Conservation (phyloP, 345 rosid species). For the Sonneratia caseolaris region DNA sequence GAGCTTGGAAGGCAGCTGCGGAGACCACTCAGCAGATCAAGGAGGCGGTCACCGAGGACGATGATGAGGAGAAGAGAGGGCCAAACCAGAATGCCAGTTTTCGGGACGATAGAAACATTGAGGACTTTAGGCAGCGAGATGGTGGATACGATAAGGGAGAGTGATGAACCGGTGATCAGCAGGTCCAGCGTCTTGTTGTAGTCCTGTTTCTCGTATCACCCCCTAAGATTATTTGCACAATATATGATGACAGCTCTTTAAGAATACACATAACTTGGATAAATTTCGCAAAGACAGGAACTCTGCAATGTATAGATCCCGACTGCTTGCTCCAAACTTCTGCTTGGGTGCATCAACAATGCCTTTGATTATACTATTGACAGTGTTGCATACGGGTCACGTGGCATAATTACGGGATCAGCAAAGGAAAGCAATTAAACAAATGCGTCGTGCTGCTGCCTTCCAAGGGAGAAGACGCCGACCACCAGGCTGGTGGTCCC, state of each 20-base stretch:
- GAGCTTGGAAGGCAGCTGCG: constrained; percentile 32
- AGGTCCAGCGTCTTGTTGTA: no score
- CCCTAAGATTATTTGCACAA: no score
- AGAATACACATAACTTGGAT: no score
- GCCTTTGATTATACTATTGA: no score
- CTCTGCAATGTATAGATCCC: no score
- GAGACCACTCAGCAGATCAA: constrained; percentile 28
- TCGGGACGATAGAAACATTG: constrained; percentile 30
- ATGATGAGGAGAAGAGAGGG: constrained; percentile 9
- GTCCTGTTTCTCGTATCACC: no score
- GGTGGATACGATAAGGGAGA: constrained; percentile 17
- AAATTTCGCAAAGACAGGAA: no score
- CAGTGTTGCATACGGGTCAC: neutral
- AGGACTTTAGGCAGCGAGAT: constrained; percentile 24
- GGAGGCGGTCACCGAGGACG: constrained; percentile 8
- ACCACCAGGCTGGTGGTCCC: neutral
- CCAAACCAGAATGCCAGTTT: constrained; percentile 12
- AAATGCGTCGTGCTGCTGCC: neutral
- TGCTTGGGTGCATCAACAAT: no score
- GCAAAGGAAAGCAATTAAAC: neutral
- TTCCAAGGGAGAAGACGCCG: no score
- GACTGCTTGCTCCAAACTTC: no score
- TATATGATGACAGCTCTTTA: no score
- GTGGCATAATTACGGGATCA: neutral
- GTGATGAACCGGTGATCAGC: neutral